Evolutionary conservation across 1,284 basidiomycete species (phyloP), one percentile per base, ranked within the genome.

Genomic region (Ustilago lituana): DNA sequence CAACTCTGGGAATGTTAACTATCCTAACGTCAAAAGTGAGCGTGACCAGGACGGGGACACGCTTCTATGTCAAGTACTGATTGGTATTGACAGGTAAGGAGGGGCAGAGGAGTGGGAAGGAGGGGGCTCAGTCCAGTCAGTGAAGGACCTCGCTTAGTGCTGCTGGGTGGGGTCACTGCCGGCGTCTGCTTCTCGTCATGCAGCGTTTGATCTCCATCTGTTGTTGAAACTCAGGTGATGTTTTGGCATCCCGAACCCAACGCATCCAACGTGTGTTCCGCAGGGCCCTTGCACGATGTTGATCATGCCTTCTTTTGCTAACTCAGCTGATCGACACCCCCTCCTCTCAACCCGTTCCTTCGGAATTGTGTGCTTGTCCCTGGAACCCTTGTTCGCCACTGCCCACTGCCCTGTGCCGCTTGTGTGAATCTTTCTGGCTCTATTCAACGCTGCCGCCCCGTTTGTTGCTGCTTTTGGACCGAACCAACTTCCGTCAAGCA

Each of bases 241-340:
- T 65, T 59, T 64, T 54, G 50, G 54, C 47, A 44, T 47, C 33
- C 47, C 51, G 40, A 47, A 43, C 49, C n/a, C n/a, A n/a, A n/a
- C n/a, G n/a, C n/a, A n/a, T n/a, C n/a, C n/a, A n/a, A n/a, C n/a
- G n/a, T n/a, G n/a, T n/a, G n/a, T n/a, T n/a, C n/a, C n/a, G n/a
- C n/a, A n/a, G n/a, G 24, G 9, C 29, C 37, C 52, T 39, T 52
- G 22, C 36, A 38, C 33, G 12, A 41, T 31, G 49, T 14, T 37
- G 50, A 64, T 58, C 54, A 50, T 44, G 49, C 27, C 12, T 46
- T 44, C 14, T 20, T 47, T 41, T 33, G 38, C 33, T 17, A 44
- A 59, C 62, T 59, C 62, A 65, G 62, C 56, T 59, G 62, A 65
- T 65, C 62, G 51, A 59, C 62, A 59, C 29, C 41, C 11, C 32